Conservation (phyloP, 352 stramenopile species). For the Globisporangium cylindrosporum region DNA sequence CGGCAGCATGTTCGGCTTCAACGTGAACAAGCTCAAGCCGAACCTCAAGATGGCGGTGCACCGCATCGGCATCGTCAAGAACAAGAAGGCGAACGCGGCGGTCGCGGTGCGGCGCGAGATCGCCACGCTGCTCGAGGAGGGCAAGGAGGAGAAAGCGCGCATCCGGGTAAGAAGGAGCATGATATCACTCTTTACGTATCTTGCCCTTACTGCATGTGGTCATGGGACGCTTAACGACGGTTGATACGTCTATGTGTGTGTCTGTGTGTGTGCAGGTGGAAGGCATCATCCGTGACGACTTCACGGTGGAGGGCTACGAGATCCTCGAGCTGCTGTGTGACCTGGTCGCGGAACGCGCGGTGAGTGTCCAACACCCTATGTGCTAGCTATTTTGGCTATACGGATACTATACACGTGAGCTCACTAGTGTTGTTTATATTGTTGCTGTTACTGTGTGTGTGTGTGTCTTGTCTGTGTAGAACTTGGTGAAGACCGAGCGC, state of each 20-base stretch:
- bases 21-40: constrained; percentile 90
- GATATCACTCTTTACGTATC: too few relatives aligned
- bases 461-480: constrained; percentile 25
- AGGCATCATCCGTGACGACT: constrained; percentile 94
- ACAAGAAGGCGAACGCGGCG: constrained; percentile 88
- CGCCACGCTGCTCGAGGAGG: constrained; percentile 69
- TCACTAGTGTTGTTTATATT: not conserved
- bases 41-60: constrained; percentile 93
- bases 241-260: not conserved
- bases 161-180: constrained; percentile 77
- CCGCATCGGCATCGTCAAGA: constrained; percentile 89
- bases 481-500: constrained; percentile 88
- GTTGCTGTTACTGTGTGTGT: not conserved
- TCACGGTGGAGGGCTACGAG: constrained; percentile 95
- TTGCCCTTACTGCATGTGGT: not conserved
- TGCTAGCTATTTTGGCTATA: not conserved
- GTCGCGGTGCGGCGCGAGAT: constrained; percentile 78
- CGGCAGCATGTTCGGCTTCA: constrained; percentile 84
- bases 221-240: not conserved
- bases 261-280: constrained; percentile 51
- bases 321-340: constrained; percentile 94
- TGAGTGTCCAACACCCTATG: constrained; percentile 22
- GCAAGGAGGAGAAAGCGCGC: constrained; percentile 93
- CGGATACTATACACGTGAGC: not conserved
- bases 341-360: constrained; percentile 89